Base-by-base conservation (phyloP, 208 protist species). In the Naegleria lovaniensis region DNA sequence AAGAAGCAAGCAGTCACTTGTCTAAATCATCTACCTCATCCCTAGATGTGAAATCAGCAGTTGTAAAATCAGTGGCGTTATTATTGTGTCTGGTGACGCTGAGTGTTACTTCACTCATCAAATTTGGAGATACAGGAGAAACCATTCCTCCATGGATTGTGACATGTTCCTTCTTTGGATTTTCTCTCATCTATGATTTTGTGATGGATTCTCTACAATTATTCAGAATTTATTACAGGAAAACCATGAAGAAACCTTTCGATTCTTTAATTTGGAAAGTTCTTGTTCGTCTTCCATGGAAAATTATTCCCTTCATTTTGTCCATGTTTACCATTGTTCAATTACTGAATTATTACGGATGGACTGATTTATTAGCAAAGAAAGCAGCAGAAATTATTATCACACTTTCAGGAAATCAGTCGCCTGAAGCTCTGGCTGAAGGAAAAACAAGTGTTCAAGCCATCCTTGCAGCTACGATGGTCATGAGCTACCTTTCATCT, bases 301-400 rank as follows among this genome's bases (percentile, higher is more conserved):
- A 75, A 16, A 83, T 93, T 58, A 41, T 89, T 52, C 92, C 92
- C 29, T 93, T 93, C 25, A 48, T 93, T 5, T 40, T 93, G 5
- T 67, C 38, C 16, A 93, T 93, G 92, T 93, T 93, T 38, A 58
- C 91, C 9, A 67, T 92, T 22, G 90, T 93, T 15, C 59, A 93
- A 29, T n/a, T 76, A 16, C 48, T 93, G 29, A 51, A 92, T 40
- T 48, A 52, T 92, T 85, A 85, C 15, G 90, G 91, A 88, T 91
- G 16, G 40, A 92, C 84, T 29, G 13, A 19, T 36, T 41, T 90
- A 41, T 89, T 93, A 4, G 67, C 90, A 29, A 58, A 93, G 38
- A 90, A 33, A 79, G 29, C 29, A 36, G 67, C 67, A 36, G 67
- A 79, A 36, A 36, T 79, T 19, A 79, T 79, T 79, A n/a, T 79